These are phyloP conservation scores for Deuterostichococcus epilithicus DNA, from an alignment of 139 green algal genomes.

Conservation along the genomic window DNA sequence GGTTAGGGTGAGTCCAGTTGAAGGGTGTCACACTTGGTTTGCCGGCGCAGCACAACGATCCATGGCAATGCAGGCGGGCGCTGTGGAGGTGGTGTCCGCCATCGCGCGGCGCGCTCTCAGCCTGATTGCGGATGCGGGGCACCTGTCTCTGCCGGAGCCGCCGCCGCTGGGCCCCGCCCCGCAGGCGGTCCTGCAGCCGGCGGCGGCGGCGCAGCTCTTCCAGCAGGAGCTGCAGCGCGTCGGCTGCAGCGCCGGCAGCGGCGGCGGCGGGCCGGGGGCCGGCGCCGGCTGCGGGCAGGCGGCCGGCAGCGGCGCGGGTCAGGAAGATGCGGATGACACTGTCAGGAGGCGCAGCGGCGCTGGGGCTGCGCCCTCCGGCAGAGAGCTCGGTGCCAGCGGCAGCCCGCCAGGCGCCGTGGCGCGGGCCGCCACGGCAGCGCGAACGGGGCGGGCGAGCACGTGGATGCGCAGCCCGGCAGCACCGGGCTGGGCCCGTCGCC, in stretches of 20 bases:
- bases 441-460: not conserved
- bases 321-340: too few relatives aligned
- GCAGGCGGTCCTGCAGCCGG: not conserved
- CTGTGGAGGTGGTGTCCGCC: constrained; percentile 47
- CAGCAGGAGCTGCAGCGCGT: not conserved
- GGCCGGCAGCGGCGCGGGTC: too few relatives aligned
- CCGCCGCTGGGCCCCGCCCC: not conserved
- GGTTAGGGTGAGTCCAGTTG: too few relatives aligned
- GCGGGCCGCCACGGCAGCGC: too few relatives aligned
- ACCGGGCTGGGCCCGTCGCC: constrained; percentile 31
- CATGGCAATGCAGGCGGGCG: constrained; percentile 30
- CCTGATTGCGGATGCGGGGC: constrained; percentile 30
- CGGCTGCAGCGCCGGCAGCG: not conserved
- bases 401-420: too few relatives aligned
- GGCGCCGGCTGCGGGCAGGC: too few relatives aligned
- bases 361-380: not conserved
- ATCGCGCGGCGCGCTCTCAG: constrained; percentile 60
- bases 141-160: constrained; percentile 5
- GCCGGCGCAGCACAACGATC: too few relatives aligned
- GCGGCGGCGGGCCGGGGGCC: not conserved
- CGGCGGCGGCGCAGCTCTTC: not conserved
- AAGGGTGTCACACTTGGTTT: too few relatives aligned
- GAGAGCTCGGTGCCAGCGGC: not conserved
- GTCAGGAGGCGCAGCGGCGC: not conserved
- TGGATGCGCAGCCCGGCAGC: not conserved